A percentile compares a stretch with the other conserved stretches of the same genome.
Conservation (phyloP, 2,329 filamentous ascomycete species). For the Didymellaceae sp. region DNA sequence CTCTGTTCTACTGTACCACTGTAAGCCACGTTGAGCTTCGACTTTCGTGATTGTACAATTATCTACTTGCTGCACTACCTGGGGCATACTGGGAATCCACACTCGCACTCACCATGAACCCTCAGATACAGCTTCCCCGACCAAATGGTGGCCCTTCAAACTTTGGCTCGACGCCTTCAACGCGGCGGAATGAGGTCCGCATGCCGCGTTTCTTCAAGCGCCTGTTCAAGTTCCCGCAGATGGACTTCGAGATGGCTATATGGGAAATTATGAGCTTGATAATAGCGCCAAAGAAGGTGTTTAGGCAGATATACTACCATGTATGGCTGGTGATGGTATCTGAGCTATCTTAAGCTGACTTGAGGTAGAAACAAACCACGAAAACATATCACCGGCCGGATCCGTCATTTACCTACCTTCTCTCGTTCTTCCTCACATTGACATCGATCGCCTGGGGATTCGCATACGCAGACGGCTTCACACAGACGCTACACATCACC, state of each 20-base stretch:
- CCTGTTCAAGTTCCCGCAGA: slow-evolving; percentile 74
- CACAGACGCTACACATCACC: slow-evolving; percentile 53
- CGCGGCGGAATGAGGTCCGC: slow-evolving; percentile 60
- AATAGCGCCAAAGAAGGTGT: slow-evolving; percentile 74
- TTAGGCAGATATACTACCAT: slow-evolving; percentile 74
- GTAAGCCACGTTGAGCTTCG: background rate
- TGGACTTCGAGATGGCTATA: slow-evolving; percentile 77
- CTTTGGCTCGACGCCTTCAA: slow-evolving; percentile 58
- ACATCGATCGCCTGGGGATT: slow-evolving; percentile 66
- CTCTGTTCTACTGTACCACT: no score
- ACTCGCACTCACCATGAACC: slow-evolving; percentile 56
- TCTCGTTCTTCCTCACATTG: slow-evolving; percentile 67
- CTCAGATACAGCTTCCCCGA: slow-evolving; percentile 65
- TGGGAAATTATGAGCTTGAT: slow-evolving; percentile 75
- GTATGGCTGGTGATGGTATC: slow-evolving; percentile 48
- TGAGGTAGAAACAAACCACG: slow-evolving; percentile 63
- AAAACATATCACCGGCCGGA: slow-evolving; percentile 74
- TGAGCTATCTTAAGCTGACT: background rate
- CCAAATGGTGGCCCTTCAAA: slow-evolving; percentile 61
- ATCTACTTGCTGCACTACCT: slow-evolving; percentile 8
- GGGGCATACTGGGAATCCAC: slow-evolving; percentile 1
- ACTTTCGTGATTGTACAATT: background rate
- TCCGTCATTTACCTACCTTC: slow-evolving; percentile 72
- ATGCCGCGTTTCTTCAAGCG: slow-evolving; percentile 73
- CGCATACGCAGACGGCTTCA: slow-evolving; percentile 56